These are phyloP conservation scores for Paracoccidioides brasiliensis DNA, from an alignment of 2,329 filamentous ascomycete species.

Conservation along the genomic window DNA sequence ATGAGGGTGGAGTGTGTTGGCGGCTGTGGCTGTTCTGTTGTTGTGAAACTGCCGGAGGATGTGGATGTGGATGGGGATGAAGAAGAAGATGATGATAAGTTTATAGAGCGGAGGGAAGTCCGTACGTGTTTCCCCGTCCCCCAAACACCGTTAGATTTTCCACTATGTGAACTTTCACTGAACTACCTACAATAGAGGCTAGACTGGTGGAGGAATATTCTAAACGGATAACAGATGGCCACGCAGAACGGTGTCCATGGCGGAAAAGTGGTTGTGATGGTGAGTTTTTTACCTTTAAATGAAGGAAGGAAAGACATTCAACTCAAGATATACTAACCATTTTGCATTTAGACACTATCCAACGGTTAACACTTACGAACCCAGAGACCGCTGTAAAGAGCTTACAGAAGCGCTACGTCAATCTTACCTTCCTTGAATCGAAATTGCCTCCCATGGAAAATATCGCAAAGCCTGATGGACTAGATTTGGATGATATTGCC, in stretches of 20 bases:
- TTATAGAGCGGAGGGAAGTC: conserved; percentile 31
- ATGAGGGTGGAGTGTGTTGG: conserved; percentile 72
- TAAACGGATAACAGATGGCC: conserved; percentile 58
- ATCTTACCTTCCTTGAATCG: conserved; percentile 26
- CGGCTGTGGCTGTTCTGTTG: conserved; percentile 69
- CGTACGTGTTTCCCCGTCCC: conserved; percentile 20
- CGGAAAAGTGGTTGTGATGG: conserved; percentile 74
- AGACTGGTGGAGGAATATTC: conserved; percentile 65
- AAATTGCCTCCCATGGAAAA: conserved; percentile 22
- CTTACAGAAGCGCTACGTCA: conserved; percentile 53
- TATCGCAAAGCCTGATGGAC: conserved; percentile 20
- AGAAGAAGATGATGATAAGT: conserved; percentile 30
- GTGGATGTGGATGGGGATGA: conserved; percentile 36
- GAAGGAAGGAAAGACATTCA: not conserved
- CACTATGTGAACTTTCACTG: not conserved
- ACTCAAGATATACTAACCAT: conserved; percentile 10
- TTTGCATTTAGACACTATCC: conserved; percentile 42
- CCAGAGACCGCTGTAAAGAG: conserved; percentile 44
- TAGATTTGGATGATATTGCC: conserved; percentile 21
- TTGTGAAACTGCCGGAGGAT: conserved; percentile 62
- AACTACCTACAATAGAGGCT: conserved; percentile 30
- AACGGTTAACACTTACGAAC: conserved; percentile 52
- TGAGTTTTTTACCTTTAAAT: conserved; percentile 26
- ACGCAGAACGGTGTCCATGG: conserved; percentile 78
- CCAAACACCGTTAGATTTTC: not conserved